Percentiles rank a stretch among this genome's conserved stretches.
Evolutionary conservation across 768 basidiomycete species (phyloP).

Genomic region (Suillus plorans): DNA sequence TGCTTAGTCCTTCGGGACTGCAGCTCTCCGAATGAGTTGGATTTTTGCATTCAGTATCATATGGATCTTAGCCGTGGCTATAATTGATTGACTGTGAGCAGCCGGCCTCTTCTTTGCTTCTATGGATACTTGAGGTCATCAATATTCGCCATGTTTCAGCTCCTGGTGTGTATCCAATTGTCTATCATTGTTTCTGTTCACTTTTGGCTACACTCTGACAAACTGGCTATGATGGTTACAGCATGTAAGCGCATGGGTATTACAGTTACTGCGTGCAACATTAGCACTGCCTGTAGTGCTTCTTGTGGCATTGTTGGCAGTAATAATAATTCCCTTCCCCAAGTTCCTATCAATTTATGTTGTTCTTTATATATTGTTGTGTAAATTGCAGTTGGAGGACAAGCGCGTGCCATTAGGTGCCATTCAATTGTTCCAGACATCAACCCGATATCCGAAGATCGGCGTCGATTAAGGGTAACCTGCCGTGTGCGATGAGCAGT

Average conservation of each 20-base stretch:
- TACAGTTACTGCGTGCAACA: not conserved
- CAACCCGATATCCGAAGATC: not conserved
- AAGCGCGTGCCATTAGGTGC: not conserved
- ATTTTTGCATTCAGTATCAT: not conserved
- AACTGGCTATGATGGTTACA: not conserved
- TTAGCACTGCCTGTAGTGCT: not conserved
- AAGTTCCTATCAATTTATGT: not conserved
- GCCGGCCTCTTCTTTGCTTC: not conserved
- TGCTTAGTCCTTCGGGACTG: not conserved
- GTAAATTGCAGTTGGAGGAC: not conserved
- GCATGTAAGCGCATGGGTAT: not conserved
- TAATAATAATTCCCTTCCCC: not conserved
- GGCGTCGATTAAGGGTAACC: not conserved
- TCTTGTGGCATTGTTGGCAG: not conserved
- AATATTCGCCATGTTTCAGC: not conserved
- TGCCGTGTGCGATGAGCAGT: not conserved
- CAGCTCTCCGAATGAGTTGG: not conserved
- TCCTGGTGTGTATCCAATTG: constrained; percentile 1
- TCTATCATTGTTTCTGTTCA: not conserved
- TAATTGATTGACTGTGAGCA: not conserved
- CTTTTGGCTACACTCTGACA: not conserved
- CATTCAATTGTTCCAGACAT: not conserved
- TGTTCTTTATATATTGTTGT: not conserved
- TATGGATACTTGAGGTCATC: not conserved
- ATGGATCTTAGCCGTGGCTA: not conserved